Evolutionary conservation across 2,329 filamentous ascomycete genomes (phyloP).

Genomic region (Alternaria viburni): DNA sequence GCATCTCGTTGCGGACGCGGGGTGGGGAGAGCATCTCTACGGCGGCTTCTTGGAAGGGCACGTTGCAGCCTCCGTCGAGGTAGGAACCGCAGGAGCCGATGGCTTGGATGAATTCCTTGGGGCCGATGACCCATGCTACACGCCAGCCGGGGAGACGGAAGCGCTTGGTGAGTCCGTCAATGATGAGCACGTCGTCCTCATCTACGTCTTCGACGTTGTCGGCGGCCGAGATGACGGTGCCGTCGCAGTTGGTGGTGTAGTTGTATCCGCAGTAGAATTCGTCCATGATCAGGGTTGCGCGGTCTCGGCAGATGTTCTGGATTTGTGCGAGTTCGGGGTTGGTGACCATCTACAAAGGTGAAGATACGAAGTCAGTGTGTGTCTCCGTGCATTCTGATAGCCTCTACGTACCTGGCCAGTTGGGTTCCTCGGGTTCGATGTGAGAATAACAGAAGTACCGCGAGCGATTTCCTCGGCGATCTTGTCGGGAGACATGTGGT

Average conservation of each 20-base stretch:
- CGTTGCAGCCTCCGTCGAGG: conserved; percentile 91
- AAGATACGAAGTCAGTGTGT: too few relatives aligned
- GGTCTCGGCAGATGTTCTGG: conserved; percentile 88
- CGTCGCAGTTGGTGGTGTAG: conserved; percentile 91
- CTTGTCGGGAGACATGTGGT: conserved; percentile 92
- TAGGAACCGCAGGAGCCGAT: conserved; percentile 93
- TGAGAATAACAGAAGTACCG: conserved; percentile 80
- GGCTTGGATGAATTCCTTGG: conserved; percentile 94
- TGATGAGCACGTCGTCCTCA: conserved; percentile 80
- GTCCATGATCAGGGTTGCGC: conserved; percentile 91
- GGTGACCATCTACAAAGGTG: too few relatives aligned
- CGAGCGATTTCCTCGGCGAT: conserved; percentile 90
- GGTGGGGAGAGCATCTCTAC: conserved; percentile 89
- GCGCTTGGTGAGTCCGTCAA: conserved; percentile 94
- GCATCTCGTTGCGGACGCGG: conserved; percentile 84
- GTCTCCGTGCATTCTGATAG: too few relatives aligned
- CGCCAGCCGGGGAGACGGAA: conserved; percentile 97
- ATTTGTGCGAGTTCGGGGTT: conserved; percentile 88
- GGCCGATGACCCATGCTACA: conserved; percentile 93
- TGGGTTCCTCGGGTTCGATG: conserved; percentile 93
- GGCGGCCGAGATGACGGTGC: conserved; percentile 84
- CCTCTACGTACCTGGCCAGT: too few relatives aligned
- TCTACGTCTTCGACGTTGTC: conserved; percentile 91
- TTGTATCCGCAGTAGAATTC: conserved; percentile 77
- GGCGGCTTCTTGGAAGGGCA: conserved; percentile 93